Evolutionary conservation across 2,329 filamentous ascomycete genomes (phyloP), one percentile per base, ranked within the genome.

Genomic region (Exophiala sp.): DNA sequence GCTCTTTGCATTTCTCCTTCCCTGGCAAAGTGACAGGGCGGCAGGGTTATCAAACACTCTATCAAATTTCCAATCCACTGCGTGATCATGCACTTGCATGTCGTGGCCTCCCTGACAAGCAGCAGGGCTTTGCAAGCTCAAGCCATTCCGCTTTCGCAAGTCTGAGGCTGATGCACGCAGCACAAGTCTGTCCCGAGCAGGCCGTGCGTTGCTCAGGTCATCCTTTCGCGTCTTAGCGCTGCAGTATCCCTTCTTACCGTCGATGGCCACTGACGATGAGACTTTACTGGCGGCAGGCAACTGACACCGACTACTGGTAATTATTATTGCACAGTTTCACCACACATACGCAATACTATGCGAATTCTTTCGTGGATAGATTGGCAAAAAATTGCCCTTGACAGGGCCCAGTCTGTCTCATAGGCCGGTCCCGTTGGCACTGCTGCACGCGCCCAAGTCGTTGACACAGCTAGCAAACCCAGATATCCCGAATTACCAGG

Each of bases 201-300:
- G 40, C 54, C 53, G 46, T 56, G 54, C 49, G 45, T 42, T 55
- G 32, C 49, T 45, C 54, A 47, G 41, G 54, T 56, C 54, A 49
- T 49, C 44, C 49, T 45, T 29, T 46, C 49, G 49, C 11, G 29
- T 44, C 44, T 47, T 50, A 50, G 54, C 48, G 44, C 50, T 43
- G 36, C 38, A 18, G 14, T 53, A 43, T 47, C 42, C 35, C 18
- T 42, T 43, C 50, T 34, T 21, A n/a, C 42, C 11, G 35, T 29
- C n/a, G 33, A 40, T 33, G 32, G 24, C 41, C 20, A 24, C 18
- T 43, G 41, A 43, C n/a, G 41, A 43, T 7, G 41, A 43, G 21
- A 43, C 20, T 43, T 43, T 43, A 12, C 8, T 43, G 41, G 41
- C 41, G 41, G 41, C 41, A 32, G 41, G 14, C 21, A 24, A 43